Evolutionary conservation across 2,329 filamentous ascomycete species (phyloP).

Genomic region (Curvularia hawaiiensis): DNA sequence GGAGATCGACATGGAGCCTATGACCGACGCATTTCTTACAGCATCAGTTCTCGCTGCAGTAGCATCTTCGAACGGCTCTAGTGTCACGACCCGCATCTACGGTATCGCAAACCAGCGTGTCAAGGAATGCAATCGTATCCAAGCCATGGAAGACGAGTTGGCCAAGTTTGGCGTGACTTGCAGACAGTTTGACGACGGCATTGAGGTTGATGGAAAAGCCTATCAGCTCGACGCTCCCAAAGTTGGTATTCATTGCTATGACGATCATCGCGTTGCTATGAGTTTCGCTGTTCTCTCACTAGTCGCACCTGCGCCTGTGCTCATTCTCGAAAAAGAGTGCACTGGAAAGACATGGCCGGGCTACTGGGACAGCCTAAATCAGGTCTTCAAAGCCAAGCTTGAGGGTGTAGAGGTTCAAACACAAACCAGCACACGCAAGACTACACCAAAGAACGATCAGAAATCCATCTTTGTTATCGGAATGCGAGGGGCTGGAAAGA

Average conservation of each 20-base stretch:
- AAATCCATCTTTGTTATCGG: conserved; percentile 91
- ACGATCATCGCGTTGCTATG: conserved; percentile 98
- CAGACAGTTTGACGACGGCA: conserved; percentile 91
- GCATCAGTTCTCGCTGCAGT: conserved; percentile 92
- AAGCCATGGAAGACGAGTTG: conserved; percentile 92
- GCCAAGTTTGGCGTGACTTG: conserved; percentile 91
- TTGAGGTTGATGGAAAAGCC: conserved; percentile 69
- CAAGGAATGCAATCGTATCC: conserved; percentile 97
- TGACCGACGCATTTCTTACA: conserved; percentile 98
- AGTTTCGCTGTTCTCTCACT: conserved; percentile 91
- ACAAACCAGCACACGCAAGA: conserved; percentile 44
- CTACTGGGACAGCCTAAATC: conserved; percentile 91
- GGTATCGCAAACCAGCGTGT: conserved; percentile 98
- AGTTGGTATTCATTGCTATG: conserved; percentile 86
- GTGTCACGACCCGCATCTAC: conserved; percentile 76
- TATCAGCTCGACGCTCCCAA: conserved; percentile 57
- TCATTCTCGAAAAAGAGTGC: conserved; percentile 89
- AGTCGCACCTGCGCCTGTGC: conserved; percentile 70
- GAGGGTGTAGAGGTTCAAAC: conserved; percentile 68
- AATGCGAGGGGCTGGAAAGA: conserved; percentile 97
- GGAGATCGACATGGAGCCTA: conserved; percentile 96
- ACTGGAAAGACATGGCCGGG: conserved; percentile 98
- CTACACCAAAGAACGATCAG: conserved; percentile 42
- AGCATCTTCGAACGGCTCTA: conserved; percentile 69
- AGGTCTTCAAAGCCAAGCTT: conserved; percentile 77